Evolutionary conservation across 495 filamentous ascomycete species (phyloP).

Genomic region (Apiosordaria backusii): DNA sequence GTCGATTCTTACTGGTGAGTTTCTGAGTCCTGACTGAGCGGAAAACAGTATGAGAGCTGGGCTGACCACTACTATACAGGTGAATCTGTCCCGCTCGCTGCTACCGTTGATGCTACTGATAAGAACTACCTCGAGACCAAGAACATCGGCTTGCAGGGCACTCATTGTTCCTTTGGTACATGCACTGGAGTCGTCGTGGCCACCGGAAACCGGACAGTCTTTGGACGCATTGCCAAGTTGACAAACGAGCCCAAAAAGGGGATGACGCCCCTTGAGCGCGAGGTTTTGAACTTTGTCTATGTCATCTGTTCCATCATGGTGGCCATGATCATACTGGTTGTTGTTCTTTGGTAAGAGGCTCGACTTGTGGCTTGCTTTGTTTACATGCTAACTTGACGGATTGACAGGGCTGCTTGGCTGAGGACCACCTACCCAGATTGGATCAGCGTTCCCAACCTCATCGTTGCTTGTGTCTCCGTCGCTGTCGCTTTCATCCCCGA

Average conservation of each 20-base stretch:
- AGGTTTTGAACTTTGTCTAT: conserved; percentile 63
- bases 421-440: conserved; percentile 55
- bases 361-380: background rate
- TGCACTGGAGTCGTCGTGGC: conserved; percentile 61
- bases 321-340: conserved; percentile 51
- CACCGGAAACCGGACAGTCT: conserved; percentile 56
- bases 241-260: conserved; percentile 59
- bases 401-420: conserved; percentile 59
- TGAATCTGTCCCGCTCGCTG: conserved; percentile 60
- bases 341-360: conserved; percentile 53
- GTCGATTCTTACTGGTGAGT: conserved; percentile 65
- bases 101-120: conserved; percentile 58
- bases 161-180: conserved; percentile 62
- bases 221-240: conserved; percentile 66
- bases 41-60: background rate
- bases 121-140: conserved; percentile 70
- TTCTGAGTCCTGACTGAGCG: conserved; percentile 6
- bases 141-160: conserved; percentile 71
- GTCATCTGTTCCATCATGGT: conserved; percentile 60
- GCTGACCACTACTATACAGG: conserved; percentile 33
- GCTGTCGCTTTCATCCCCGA: conserved; percentile 73
- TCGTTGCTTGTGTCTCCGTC: conserved; percentile 64
- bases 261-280: conserved; percentile 62
- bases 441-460: conserved; percentile 65
- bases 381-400: background rate